These are phyloP conservation scores for Sanghuangporus sanghuang DNA, from an alignment of 1,284 basidiomycete genomes.

Conservation along the genomic window DNA sequence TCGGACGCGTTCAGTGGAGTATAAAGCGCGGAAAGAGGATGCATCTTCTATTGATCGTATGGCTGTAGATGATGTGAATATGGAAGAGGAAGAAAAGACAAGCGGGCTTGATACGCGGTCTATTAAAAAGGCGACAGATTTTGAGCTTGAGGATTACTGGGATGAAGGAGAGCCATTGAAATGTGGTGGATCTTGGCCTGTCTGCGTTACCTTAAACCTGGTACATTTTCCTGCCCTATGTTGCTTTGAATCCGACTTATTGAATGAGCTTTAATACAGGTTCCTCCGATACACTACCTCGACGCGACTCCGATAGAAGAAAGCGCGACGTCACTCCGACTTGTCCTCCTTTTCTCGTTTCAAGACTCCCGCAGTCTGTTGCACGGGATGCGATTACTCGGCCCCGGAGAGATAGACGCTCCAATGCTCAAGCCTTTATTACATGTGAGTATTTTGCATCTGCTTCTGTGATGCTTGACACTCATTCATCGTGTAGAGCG, in stretches of 20 bases:
- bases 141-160: slow-evolving; percentile 80
- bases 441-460: slow-evolving; percentile 35
- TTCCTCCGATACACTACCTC: slow-evolving; percentile 53
- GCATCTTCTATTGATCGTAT: slow-evolving; percentile 26
- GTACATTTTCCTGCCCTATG: slow-evolving; percentile 35
- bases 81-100: slow-evolving; percentile 24
- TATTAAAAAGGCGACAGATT: slow-evolving; percentile 54
- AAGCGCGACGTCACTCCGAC: slow-evolving; percentile 45
- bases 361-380: slow-evolving; percentile 30
- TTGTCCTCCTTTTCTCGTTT: slow-evolving; percentile 62
- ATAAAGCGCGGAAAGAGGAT: slow-evolving; percentile 31
- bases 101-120: slow-evolving; percentile 55
- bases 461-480: background rate
- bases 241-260: background rate
- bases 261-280: slow-evolving; percentile 28
- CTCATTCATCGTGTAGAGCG: slow-evolving; percentile 25
- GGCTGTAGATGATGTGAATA: slow-evolving; percentile 50
- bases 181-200: slow-evolving; percentile 55
- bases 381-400: slow-evolving; percentile 58
- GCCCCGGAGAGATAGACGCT: slow-evolving; percentile 47
- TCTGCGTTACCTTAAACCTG: slow-evolving; percentile 70
- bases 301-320: slow-evolving; percentile 69
- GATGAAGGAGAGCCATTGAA: slow-evolving; percentile 67
- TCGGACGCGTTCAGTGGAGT: slow-evolving; percentile 60
- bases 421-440: slow-evolving; percentile 44